phyloP scores from a whole-genome alignment of 306 rosid species.

The Vigna radiata region DNA sequence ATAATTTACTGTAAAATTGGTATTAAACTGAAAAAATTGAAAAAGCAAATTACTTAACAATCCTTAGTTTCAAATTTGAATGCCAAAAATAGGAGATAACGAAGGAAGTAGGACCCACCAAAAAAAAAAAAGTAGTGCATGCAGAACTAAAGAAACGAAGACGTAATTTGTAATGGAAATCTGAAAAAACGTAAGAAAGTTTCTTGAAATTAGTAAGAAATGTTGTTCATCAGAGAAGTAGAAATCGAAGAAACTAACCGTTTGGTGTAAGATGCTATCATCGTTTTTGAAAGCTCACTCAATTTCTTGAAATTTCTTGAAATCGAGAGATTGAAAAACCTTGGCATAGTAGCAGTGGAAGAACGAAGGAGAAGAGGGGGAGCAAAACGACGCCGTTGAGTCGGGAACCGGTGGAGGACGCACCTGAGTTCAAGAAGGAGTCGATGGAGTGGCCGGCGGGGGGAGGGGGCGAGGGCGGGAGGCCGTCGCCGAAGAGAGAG shows the following conservation, averaged over 20 bases:
- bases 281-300: neutral
- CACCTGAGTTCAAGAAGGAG: neutral
- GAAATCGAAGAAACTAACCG: too few relatives aligned
- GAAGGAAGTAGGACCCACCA: too few relatives aligned
- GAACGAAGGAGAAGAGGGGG: neutral
- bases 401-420: neutral
- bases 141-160: neutral
- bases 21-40: too few relatives aligned
- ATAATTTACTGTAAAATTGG: too few relatives aligned
- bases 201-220: too few relatives aligned
- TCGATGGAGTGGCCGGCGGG: constrained; percentile 11
- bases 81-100: too few relatives aligned
- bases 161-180: too few relatives aligned
- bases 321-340: neutral
- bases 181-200: too few relatives aligned
- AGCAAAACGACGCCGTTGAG: neutral
- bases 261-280: too few relatives aligned
- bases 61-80: too few relatives aligned
- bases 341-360: neutral
- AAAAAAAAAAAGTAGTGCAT: neutral
- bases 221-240: too few relatives aligned
- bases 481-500: constrained; percentile 46
- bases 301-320: neutral
- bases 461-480: neutral
- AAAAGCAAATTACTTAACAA: too few relatives aligned